Evolutionary conservation across 306 rosid genomes (phyloP).

Genomic region (Cotoneaster glaucophyllus): DNA sequence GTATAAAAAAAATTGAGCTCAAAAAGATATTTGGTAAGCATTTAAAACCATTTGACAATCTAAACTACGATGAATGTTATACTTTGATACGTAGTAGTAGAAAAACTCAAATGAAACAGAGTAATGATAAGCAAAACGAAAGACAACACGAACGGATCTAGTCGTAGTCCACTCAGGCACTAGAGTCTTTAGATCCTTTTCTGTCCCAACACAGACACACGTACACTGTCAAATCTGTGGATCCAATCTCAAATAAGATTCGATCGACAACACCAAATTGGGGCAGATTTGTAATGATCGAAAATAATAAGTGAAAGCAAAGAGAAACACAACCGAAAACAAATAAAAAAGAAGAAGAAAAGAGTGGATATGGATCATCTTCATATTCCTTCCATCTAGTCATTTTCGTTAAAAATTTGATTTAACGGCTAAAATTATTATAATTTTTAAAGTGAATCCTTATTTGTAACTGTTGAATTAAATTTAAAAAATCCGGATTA

Average conservation of each 20-base stretch:
- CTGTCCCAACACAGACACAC: neutral
- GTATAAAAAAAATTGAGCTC: too few species aligned
- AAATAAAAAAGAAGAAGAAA: neutral
- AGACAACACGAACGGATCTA: neutral
- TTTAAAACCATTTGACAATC: neutral
- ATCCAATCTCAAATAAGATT: neutral
- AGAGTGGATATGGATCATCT: too few species aligned
- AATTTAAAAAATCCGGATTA: too few species aligned
- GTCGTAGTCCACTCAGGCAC: neutral
- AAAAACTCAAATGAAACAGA: too few species aligned
- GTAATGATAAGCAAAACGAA: neutral
- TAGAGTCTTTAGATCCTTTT: too few species aligned
- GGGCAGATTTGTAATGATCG: neutral
- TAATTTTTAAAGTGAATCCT: too few species aligned
- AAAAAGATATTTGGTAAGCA: too few species aligned
- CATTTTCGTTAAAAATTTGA: too few species aligned
- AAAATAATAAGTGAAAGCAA: neutral
- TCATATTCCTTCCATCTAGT: fast-evolving
- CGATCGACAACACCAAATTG: too few species aligned
- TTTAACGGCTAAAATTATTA: too few species aligned
- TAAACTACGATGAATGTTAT: too few species aligned
- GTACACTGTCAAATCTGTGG: neutral
- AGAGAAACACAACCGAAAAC: neutral
- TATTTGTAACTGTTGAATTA: fast-evolving
- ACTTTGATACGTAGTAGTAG: too few species aligned